Evolutionary conservation across 2,329 filamentous ascomycete genomes (phyloP).

Genomic region (Colletotrichum cordylinicola): DNA sequence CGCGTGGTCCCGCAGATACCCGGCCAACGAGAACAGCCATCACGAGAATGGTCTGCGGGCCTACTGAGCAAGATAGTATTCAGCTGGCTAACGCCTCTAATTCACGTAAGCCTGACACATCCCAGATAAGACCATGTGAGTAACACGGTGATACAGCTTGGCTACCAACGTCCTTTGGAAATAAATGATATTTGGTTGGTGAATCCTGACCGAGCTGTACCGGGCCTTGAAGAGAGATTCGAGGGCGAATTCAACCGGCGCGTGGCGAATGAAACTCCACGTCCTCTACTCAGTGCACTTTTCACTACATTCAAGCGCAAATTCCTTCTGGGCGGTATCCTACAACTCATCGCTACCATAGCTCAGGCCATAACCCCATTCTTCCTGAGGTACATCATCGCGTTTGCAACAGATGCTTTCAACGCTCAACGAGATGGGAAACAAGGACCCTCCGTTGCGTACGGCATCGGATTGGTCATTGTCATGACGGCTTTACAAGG

Average conservation of each 20-base stretch:
- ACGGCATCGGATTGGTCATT: conserved; percentile 41
- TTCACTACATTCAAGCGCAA: conserved; percentile 87
- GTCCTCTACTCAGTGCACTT: conserved; percentile 75
- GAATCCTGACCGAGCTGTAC: conserved; percentile 79
- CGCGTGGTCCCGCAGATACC: neutral
- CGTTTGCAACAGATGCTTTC: conserved; percentile 82
- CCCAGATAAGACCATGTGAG: fast-evolving
- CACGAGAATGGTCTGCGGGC: neutral
- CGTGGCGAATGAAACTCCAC: conserved; percentile 69
- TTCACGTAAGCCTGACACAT: neutral
- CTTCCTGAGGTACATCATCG: conserved; percentile 82
- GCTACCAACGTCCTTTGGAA: conserved; percentile 84
- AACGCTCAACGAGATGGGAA: conserved; percentile 26
- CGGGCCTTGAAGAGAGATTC: conserved; percentile 67
- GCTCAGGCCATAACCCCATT: conserved; percentile 85
- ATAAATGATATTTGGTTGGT: conserved; percentile 86
- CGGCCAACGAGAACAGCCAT: neutral
- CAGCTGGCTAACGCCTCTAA: neutral
- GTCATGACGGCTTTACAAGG: conserved; percentile 82
- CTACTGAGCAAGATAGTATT: neutral
- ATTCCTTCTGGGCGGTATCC: conserved; percentile 81
- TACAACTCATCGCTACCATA: conserved; percentile 72
- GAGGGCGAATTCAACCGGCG: conserved; percentile 67
- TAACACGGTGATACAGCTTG: conserved; percentile 55
- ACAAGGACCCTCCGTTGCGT: neutral